phyloP scores from a whole-genome alignment of 2,329 filamentous ascomycete species.

The Penicillium sp. region DNA sequence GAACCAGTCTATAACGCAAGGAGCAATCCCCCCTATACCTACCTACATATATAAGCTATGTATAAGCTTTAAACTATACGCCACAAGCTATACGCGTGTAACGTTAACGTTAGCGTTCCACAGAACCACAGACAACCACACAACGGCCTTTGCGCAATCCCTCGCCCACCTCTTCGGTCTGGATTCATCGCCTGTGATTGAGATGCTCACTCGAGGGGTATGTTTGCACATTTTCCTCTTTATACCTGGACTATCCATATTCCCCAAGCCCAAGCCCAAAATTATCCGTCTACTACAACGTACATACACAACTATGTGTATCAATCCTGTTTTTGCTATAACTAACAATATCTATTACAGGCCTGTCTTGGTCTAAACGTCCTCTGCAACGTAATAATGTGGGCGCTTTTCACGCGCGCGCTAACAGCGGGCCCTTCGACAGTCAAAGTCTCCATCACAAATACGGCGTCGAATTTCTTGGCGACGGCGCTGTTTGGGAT shows the following conservation, averaged over 20 bases:
- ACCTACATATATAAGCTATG: not conserved
- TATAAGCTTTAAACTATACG: not conserved
- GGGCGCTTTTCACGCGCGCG: conserved; percentile 56
- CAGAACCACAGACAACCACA: conserved; percentile 55
- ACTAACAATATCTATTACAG: conserved; percentile 25
- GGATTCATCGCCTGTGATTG: conserved; percentile 35
- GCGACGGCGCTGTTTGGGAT: conserved; percentile 52
- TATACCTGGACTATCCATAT: not conserved
- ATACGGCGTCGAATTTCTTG: conserved; percentile 57
- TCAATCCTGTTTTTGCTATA: conserved; percentile 13
- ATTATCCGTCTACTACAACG: not conserved
- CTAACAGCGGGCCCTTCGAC: conserved; percentile 53
- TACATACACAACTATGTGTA: not conserved
- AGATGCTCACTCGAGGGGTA: conserved; percentile 47
- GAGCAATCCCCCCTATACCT: not conserved
- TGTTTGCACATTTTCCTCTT: conserved; percentile 18
- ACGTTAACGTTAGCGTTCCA: conserved; percentile 1
- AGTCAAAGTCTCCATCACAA: conserved; percentile 55
- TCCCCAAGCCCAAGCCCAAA: not conserved
- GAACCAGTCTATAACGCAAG: not conserved
- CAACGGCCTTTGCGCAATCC: conserved; percentile 43
- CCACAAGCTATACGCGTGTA: too few species aligned
- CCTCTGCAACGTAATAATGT: conserved; percentile 56
- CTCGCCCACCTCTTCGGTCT: conserved; percentile 41
- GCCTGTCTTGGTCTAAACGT: conserved; percentile 55